Percentiles rank a stretch among this genome's conserved stretches.
These are phyloP conservation scores for Blastocystis sp. DNA, from an alignment of 352 stramenopile genomes.

Conservation along the genomic window DNA sequence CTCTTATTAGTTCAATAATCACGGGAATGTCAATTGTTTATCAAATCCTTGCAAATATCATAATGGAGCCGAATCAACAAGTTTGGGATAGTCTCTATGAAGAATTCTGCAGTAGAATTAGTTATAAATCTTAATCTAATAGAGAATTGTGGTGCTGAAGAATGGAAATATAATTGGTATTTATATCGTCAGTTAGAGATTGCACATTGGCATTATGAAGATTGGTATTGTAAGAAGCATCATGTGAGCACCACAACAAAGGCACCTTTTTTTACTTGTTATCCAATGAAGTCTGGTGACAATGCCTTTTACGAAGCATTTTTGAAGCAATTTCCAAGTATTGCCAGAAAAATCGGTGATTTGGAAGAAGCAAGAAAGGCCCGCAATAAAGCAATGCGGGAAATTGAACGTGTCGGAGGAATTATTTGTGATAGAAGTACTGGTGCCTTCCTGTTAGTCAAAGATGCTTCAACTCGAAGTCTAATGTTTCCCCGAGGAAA, in stretches of 20 bases:
- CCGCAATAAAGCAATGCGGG: not conserved
- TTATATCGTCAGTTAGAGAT: constrained; percentile 4
- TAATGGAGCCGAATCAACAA: constrained; percentile 47
- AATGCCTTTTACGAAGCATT: not conserved
- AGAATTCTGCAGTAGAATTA: not conserved
- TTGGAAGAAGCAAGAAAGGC: constrained; percentile 4
- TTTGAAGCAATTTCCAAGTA: not conserved
- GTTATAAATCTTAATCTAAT: not conserved
- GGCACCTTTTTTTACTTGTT: not conserved
- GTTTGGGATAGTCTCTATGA: constrained; percentile 38
- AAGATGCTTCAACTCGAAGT: not conserved
- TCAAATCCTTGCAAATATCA: not conserved
- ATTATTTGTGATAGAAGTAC: not conserved
- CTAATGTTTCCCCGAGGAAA: constrained; percentile 47
- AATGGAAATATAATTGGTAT: constrained; percentile 50
- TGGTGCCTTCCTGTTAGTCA: not conserved
- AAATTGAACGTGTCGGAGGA: constrained; percentile 17
- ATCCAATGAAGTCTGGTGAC: not conserved
- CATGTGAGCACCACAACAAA: not conserved
- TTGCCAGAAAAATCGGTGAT: not conserved
- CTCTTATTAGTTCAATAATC: not conserved
- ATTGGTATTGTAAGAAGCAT: constrained; percentile 30
- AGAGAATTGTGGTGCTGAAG: constrained; percentile 18
- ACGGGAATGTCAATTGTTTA: not conserved
- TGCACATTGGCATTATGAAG: constrained; percentile 48